Conservation (phyloP, 768 basidiomycete species). For the Plicaturopsis crispa region DNA sequence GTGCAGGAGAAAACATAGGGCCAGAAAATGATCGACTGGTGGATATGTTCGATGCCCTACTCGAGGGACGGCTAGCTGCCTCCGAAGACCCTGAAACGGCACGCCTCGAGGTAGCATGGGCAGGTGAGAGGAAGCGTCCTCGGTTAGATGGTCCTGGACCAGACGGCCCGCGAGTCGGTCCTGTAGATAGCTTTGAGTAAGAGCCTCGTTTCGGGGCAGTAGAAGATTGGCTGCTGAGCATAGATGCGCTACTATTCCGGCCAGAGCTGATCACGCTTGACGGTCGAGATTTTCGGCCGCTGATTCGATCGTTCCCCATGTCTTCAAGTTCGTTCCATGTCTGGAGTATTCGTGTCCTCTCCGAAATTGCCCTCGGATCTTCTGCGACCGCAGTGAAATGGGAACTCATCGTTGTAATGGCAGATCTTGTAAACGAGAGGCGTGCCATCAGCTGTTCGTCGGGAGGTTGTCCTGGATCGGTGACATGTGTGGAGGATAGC, state of each 20-base stretch:
- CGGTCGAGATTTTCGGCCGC: conserved; percentile 56
- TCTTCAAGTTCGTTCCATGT: conserved; percentile 78
- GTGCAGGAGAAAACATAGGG: conserved; percentile 26
- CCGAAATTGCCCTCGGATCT: conserved; percentile 54
- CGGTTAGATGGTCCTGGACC: too few relatives aligned
- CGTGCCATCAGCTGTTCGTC: conserved; percentile 63
- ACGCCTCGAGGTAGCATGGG: conserved; percentile 36
- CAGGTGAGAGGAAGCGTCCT: too few relatives aligned
- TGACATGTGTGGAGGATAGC: conserved; percentile 42
- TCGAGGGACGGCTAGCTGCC: neutral
- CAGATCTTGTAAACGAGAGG: conserved; percentile 51
- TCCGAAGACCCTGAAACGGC: conserved; percentile 45
- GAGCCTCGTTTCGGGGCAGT: conserved; percentile 21
- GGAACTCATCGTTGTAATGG: conserved; percentile 38
- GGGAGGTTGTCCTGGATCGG: conserved; percentile 36
- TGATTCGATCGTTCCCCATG: conserved; percentile 66
- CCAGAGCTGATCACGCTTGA: conserved; percentile 60
- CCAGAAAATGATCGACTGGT: too few relatives aligned
- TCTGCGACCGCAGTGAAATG: conserved; percentile 35
- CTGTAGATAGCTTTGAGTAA: conserved; percentile 32
- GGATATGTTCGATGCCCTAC: too few relatives aligned
- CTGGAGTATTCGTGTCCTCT: conserved; percentile 63
- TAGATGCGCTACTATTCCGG: conserved; percentile 47
- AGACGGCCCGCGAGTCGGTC: conserved; percentile 16
- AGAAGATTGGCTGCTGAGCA: conserved; percentile 13